phyloP scores from a whole-genome alignment of 2,329 filamentous ascomycete genomes.

The Oidium heveae region DNA sequence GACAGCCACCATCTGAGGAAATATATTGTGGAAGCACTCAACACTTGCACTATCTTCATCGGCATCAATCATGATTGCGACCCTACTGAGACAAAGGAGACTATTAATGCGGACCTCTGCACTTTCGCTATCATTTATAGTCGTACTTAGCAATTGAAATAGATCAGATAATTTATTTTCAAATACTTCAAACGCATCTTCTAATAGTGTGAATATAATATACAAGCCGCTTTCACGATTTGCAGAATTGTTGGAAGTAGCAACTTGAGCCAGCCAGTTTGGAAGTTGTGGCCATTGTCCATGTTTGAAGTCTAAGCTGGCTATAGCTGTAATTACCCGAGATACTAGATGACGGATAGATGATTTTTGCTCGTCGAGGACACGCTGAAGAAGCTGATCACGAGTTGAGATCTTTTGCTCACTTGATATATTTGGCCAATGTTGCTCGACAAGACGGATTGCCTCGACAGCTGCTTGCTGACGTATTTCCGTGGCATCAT shows the following conservation, averaged over 20 bases:
- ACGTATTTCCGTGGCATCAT: slow-evolving; percentile 34
- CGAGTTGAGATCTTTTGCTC: slow-evolving; percentile 61
- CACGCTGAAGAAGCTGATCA: slow-evolving; percentile 59
- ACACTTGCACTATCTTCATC: slow-evolving; percentile 60
- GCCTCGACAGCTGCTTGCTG: slow-evolving; percentile 86
- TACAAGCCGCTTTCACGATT: slow-evolving; percentile 82
- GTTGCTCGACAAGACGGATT: slow-evolving; percentile 55
- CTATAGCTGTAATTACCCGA: slow-evolving; percentile 68
- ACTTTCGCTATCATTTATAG: slow-evolving; percentile 75
- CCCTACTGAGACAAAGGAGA: slow-evolving; percentile 65
- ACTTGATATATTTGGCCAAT: slow-evolving; percentile 52
- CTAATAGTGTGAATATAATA: slow-evolving; percentile 76
- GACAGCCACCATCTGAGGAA: slow-evolving; percentile 74
- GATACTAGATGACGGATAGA: slow-evolving; percentile 68
- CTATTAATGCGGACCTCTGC: slow-evolving; percentile 88
- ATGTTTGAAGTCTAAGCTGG: slow-evolving; percentile 64
- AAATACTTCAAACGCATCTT: slow-evolving; percentile 67
- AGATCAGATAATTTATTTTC: slow-evolving; percentile 56
- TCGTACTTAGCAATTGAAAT: slow-evolving; percentile 61
- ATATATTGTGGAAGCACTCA: slow-evolving; percentile 48
- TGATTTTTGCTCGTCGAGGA: slow-evolving; percentile 52
- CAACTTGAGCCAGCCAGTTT: slow-evolving; percentile 52
- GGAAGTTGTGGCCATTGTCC: slow-evolving; percentile 69
- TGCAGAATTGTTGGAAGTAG: slow-evolving; percentile 44
- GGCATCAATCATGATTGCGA: slow-evolving; percentile 67